Evolutionary conservation across 73 alveolate genomes (phyloP).

Genomic region (Paramecium sonneborni): DNA sequence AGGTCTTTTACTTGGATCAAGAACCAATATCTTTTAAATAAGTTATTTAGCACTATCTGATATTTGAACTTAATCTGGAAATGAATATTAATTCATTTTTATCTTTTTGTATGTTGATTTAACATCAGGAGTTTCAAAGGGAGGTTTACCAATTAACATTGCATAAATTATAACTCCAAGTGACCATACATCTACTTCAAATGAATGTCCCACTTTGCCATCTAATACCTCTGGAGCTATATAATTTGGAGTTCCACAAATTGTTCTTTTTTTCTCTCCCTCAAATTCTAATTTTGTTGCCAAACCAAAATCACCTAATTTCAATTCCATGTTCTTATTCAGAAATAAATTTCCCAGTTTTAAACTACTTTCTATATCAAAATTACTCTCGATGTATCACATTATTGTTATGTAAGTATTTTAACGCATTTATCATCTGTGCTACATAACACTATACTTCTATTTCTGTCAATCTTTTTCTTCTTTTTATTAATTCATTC

Average conservation of each 20-base stretch:
- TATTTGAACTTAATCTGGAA: constrained; percentile 91
- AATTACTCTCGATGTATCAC: constrained; percentile 85
- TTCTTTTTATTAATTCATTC: constrained; percentile 92
- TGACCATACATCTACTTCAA: constrained; percentile 89
- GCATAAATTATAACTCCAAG: constrained; percentile 86
- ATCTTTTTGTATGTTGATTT: constrained; percentile 92
- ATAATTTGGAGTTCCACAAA: constrained; percentile 96
- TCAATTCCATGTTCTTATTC: constrained; percentile 82
- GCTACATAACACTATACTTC: constrained; percentile 94
- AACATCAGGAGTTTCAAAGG: constrained; percentile 94
- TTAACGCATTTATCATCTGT: constrained; percentile 85
- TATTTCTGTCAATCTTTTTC: constrained; percentile 92
- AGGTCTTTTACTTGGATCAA: constrained; percentile 83
- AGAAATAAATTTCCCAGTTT: constrained; percentile 91
- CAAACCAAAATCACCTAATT: constrained; percentile 93
- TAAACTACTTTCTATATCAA: constrained; percentile 66
- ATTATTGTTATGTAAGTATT: constrained; percentile 75
- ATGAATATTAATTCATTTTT: constrained; percentile 82
- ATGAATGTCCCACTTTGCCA: constrained; percentile 79
- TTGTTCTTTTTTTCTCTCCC: constrained; percentile 89
- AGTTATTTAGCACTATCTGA: constrained; percentile 92
- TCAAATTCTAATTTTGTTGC: constrained; percentile 96
- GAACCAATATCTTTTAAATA: constrained; percentile 81
- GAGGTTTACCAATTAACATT: constrained; percentile 77
- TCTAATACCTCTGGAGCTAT: constrained; percentile 92